Conservation (phyloP, 2,329 filamentous ascomycete genomes). For the Pseudogymnoascus sp. region DNA sequence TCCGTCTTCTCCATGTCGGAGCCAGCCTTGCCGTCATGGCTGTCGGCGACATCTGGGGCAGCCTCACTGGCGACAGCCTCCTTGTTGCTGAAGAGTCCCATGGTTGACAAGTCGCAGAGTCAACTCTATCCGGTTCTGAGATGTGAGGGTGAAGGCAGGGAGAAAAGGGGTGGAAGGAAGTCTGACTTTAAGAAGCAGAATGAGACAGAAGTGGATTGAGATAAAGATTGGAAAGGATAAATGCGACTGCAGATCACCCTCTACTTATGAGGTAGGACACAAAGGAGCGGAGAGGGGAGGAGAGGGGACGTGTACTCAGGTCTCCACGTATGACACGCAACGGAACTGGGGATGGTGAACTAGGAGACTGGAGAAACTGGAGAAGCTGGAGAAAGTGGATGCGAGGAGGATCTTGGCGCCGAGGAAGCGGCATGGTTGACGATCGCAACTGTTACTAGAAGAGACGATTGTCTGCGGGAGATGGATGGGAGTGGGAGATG, state of each 20-base stretch:
- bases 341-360: background rate
- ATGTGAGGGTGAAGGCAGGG: background rate
- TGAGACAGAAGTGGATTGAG: background rate
- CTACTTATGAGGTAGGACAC: background rate
- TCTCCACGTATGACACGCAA: slow-evolving; percentile 2
- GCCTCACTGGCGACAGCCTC: background rate
- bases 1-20: slow-evolving; percentile 3
- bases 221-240: slow-evolving; percentile 6
- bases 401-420: background rate
- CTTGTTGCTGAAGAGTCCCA: background rate
- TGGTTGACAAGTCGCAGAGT: background rate
- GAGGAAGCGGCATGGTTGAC: background rate
- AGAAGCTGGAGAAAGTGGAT: slow-evolving; percentile 4
- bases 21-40: background rate
- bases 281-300: background rate
- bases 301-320: background rate
- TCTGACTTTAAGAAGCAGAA: background rate
- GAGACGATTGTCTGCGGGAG: background rate
- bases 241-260: slow-evolving; percentile 5
- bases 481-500: too few relatives aligned
- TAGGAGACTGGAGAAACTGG: background rate
- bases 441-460: slow-evolving; percentile 6
- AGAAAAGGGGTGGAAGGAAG: background rate
- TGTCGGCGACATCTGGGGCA: background rate
- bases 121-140: background rate